Conservation (phyloP, 495 filamentous ascomycete species). For the Usnea hakonensis region DNA sequence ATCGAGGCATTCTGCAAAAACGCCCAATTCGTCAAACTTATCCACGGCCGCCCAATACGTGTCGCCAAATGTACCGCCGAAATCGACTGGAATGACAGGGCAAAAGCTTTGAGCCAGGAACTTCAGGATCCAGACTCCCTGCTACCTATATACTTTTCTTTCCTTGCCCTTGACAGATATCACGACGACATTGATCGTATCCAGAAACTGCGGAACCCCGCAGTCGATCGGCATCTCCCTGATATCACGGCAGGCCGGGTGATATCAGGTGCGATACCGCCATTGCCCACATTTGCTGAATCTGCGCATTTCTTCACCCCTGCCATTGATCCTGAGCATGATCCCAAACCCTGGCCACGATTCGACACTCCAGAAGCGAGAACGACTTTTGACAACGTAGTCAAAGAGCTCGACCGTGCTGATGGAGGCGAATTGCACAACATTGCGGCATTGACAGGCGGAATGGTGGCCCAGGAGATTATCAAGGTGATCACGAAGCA, state of each 20-base stretch:
- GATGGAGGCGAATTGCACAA: slow-evolving; percentile 89
- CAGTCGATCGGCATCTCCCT: not conserved
- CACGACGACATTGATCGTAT: slow-evolving; percentile 8
- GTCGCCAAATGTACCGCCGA: slow-evolving; percentile 30
- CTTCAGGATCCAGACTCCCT: slow-evolving; percentile 45
- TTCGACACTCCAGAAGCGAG: slow-evolving; percentile 6
- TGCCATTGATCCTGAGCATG: not conserved
- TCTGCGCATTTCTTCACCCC: slow-evolving; percentile 13
- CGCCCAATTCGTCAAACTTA: slow-evolving; percentile 83
- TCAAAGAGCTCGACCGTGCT: slow-evolving; percentile 63
- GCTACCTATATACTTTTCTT: slow-evolving; percentile 71
- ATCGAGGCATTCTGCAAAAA: slow-evolving; percentile 95
- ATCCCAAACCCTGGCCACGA: slow-evolving; percentile 8
- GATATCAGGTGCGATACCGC: slow-evolving; percentile 2
- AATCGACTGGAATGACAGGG: slow-evolving; percentile 28
- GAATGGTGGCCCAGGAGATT: slow-evolving; percentile 88
- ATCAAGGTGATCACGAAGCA: slow-evolving; percentile 95
- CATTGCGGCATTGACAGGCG: slow-evolving; percentile 81
- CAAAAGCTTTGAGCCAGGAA: slow-evolving; percentile 21
- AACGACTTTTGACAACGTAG: slow-evolving; percentile 40
- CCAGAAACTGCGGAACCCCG: not conserved
- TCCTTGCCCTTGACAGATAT: slow-evolving; percentile 51
- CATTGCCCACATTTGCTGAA: slow-evolving; percentile 6
- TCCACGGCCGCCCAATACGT: slow-evolving; percentile 54
- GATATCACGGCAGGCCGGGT: not conserved